These are phyloP conservation scores for Tinospora cordifolia DNA, from an alignment of 164 flowering plant genomes.

Conservation along the genomic window DNA sequence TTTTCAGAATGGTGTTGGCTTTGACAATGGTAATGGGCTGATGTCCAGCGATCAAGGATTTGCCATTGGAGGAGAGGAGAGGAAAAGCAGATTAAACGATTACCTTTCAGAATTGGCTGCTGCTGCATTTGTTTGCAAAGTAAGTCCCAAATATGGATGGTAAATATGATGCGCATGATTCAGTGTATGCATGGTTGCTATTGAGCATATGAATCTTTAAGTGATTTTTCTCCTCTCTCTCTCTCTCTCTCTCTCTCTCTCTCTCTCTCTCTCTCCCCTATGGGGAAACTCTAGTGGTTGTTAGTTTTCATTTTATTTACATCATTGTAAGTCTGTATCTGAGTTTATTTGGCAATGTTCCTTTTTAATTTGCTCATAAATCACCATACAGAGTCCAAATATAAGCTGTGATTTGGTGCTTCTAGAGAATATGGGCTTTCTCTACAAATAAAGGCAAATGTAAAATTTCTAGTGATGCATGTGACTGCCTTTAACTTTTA, in stretches of 20 bases:
- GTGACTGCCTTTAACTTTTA: no score
- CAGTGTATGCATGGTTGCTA: not conserved
- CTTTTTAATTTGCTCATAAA: not conserved
- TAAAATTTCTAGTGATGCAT: no score
- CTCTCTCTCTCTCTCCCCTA: not conserved
- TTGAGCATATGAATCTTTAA: not conserved
- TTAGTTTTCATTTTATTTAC: not conserved
- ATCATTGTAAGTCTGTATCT: not conserved
- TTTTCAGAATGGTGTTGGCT: slow-evolving; percentile 92
- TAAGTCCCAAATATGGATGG: slow-evolving; percentile 27
- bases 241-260: not conserved
- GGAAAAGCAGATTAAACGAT: slow-evolving; percentile 63
- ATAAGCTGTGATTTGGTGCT: no score
- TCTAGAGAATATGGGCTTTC: no score
- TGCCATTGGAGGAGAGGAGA: slow-evolving; percentile 91
- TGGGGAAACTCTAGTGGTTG: not conserved
- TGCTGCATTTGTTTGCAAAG: slow-evolving; percentile 94
- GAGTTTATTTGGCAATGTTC: not conserved
- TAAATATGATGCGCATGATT: no score
- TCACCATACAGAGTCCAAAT: no score
- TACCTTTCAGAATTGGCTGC: slow-evolving; percentile 96
- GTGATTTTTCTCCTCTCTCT: not conserved
- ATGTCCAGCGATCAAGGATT: slow-evolving; percentile 91
- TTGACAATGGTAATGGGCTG: slow-evolving; percentile 81
- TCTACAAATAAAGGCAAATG: no score